Percentiles rank a stretch among this genome's conserved stretches.
phyloP scores from a whole-genome alignment of 495 filamentous ascomycete genomes.

The Penicillium parvum region DNA sequence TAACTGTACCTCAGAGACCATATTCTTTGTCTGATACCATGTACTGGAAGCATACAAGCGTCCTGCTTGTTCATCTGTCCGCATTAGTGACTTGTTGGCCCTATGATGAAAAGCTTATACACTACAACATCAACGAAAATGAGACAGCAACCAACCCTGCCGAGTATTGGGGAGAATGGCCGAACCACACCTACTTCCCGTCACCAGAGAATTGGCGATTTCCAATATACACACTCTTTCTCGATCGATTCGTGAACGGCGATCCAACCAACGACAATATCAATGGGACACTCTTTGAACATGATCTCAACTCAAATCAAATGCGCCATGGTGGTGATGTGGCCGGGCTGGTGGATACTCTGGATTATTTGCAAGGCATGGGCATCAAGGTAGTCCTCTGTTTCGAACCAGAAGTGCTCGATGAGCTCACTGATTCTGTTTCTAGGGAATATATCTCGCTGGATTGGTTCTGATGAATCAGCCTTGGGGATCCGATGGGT shows the following conservation, averaged over 20 bases:
- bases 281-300: constrained; percentile 66
- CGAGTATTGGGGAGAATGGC: constrained; percentile 61
- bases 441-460: constrained; percentile 64
- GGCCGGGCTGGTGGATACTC: constrained; percentile 56
- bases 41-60: constrained; percentile 30
- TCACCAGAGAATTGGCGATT: constrained; percentile 68
- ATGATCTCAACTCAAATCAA: constrained; percentile 63
- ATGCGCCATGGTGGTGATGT: constrained; percentile 74
- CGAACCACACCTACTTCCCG: constrained; percentile 48
- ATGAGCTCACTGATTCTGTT: constrained; percentile 9
- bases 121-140: constrained; percentile 63
- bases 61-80: constrained; percentile 28
- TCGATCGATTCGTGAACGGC: constrained; percentile 70
- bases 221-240: constrained; percentile 66
- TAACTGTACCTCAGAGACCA: no score
- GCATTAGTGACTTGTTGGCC: constrained; percentile 40
- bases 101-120: constrained; percentile 49
- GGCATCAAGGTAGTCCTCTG: constrained; percentile 74
- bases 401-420: no score
- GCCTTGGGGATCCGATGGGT: constrained; percentile 67
- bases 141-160: constrained; percentile 51
- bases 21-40: constrained; percentile 19
- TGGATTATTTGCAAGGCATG: constrained; percentile 74
- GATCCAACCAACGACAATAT: constrained; percentile 68
- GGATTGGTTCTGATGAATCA: constrained; percentile 66